Evolutionary conservation across 768 basidiomycete genomes (phyloP).

Genomic region (Tylopilus cervinicoccineus): DNA sequence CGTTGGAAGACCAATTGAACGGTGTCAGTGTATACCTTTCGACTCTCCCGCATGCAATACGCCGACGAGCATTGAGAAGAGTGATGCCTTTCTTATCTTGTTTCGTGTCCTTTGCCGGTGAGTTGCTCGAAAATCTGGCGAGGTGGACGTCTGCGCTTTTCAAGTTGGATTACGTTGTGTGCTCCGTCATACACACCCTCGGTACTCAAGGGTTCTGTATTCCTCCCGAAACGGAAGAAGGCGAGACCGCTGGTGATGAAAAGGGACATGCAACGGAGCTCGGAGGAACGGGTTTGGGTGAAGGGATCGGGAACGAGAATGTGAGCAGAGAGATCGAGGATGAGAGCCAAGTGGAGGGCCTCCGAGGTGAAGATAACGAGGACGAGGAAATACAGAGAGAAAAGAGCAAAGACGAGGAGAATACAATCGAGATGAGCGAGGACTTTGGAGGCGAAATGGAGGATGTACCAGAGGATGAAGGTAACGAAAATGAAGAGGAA

Average conservation of each 20-base stretch:
- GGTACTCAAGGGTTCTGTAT: constrained; percentile 90
- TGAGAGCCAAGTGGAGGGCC: constrained; percentile 93
- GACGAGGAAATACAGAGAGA: constrained; percentile 32
- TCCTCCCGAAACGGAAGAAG: constrained; percentile 71
- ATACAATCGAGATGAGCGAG: constrained; percentile 87
- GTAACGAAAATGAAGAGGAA: constrained; percentile 43
- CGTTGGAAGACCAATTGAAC: constrained; percentile 40
- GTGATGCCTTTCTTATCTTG: constrained; percentile 72
- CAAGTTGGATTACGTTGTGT: constrained; percentile 80
- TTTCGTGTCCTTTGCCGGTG: constrained; percentile 54
- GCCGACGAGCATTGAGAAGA: constrained; percentile 38
- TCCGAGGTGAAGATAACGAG: constrained; percentile 62
- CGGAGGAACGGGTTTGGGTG: constrained; percentile 84
- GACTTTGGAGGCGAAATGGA: constrained; percentile 88
- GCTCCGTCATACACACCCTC: constrained; percentile 67
- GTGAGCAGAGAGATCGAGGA: constrained; percentile 95
- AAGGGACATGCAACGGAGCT: constrained; percentile 37
- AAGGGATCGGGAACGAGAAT: constrained; percentile 80
- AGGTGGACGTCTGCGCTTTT: constrained; percentile 74
- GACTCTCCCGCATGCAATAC: constrained; percentile 26
- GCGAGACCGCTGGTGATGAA: constrained; percentile 44
- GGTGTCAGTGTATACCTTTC: constrained; percentile 38
- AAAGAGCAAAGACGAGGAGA: constrained; percentile 51
- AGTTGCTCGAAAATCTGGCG: constrained; percentile 52
- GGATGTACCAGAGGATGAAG: constrained; percentile 62